Evolutionary conservation across 2,329 filamentous ascomycete genomes (phyloP).

Genomic region (Drechslerella coelobrocha): DNA sequence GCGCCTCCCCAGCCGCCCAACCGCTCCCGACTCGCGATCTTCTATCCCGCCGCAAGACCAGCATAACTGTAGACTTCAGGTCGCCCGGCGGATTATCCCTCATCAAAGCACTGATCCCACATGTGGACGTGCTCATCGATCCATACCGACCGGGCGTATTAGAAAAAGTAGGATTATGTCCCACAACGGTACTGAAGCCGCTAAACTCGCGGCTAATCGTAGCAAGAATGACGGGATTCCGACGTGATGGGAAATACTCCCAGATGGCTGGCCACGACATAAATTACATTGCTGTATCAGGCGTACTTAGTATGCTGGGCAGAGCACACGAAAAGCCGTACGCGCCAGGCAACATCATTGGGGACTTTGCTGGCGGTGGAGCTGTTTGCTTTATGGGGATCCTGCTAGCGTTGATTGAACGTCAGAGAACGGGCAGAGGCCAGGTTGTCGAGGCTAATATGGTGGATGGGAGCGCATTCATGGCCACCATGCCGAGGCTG

Average conservation of each 20-base stretch:
- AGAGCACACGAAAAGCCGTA: constrained; percentile 67
- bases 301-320: constrained; percentile 76
- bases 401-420: constrained; percentile 75
- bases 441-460: constrained; percentile 96
- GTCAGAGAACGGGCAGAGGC: constrained; percentile 70
- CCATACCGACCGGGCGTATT: constrained; percentile 91
- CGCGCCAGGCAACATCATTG: constrained; percentile 82
- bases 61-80: constrained; percentile 81
- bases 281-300: constrained; percentile 91
- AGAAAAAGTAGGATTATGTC: constrained; percentile 80
- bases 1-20: constrained; percentile 59
- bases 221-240: constrained; percentile 86
- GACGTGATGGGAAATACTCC: constrained; percentile 79
- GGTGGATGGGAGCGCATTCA: constrained; percentile 85
- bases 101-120: constrained; percentile 69
- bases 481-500: constrained; percentile 79
- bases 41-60: constrained; percentile 80
- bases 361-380: constrained; percentile 90
- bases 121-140: constrained; percentile 83
- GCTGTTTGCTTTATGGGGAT: constrained; percentile 82
- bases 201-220: constrained; percentile 79
- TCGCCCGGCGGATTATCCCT: constrained; percentile 68
- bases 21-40: constrained; percentile 67
- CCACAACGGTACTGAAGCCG: constrained; percentile 67
- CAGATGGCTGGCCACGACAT: constrained; percentile 59